Evolutionary conservation across 176 grass and related monocot species (phyloP).

Genomic region (Oryza nivara): DNA sequence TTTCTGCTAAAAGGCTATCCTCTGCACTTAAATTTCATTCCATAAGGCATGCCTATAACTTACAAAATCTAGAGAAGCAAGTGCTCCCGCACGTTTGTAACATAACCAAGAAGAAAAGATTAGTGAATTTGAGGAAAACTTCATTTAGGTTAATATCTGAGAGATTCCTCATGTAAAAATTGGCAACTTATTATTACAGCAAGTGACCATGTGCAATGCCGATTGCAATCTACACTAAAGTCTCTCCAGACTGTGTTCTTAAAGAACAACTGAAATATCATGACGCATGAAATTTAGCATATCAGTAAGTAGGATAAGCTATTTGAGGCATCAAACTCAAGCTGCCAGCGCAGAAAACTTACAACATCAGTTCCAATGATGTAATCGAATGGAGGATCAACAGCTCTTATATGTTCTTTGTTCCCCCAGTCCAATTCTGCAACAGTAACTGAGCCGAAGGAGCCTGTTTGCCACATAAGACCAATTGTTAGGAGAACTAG

Average conservation of each 20-base stretch:
- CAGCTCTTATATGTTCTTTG: conserved; percentile 72
- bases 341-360: conserved; percentile 39
- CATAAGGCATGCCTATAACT: not conserved
- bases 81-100: not conserved
- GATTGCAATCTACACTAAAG: not conserved
- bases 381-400: conserved; percentile 91
- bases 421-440: conserved; percentile 94
- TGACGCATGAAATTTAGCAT: not conserved
- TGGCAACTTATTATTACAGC: not conserved
- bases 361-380: conserved; percentile 98
- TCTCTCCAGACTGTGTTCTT: not conserved
- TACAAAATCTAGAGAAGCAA: conserved; percentile 11
- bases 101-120: not conserved
- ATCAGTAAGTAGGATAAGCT: not conserved
- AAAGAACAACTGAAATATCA: not conserved
- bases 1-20: not conserved
- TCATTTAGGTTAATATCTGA: not conserved
- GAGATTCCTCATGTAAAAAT: not conserved
- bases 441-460: conserved; percentile 68
- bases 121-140: not conserved
- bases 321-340: conserved; percentile 5
- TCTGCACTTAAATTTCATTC: not conserved
- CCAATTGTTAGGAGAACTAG: not conserved
- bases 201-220: not conserved
- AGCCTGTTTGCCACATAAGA: conserved; percentile 34